These are phyloP conservation scores for Casuarina equisetifolia DNA, from an alignment of 306 rosid genomes.

Conservation along the genomic window DNA sequence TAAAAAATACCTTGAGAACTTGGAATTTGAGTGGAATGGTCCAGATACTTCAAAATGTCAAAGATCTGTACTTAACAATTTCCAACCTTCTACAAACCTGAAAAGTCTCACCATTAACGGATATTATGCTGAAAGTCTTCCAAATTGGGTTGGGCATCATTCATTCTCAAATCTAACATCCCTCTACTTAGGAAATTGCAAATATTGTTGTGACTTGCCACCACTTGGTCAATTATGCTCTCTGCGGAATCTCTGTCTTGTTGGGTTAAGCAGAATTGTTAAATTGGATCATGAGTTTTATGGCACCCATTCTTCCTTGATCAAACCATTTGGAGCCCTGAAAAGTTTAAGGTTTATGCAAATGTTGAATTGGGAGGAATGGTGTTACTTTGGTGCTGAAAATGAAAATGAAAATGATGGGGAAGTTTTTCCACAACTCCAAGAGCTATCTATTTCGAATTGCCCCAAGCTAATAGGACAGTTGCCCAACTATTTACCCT, in stretches of 20 bases:
- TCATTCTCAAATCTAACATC: constrained; percentile 19
- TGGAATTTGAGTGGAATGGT: constrained; percentile 22
- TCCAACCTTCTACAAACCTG: constrained; percentile 21
- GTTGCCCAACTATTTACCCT: neutral
- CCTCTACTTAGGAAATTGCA: neutral
- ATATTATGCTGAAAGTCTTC: constrained; percentile 11
- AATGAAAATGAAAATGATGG: neutral
- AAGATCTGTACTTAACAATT: constrained; percentile 26
- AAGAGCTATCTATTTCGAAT: neutral
- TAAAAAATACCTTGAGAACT: neutral
- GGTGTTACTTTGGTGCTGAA: neutral
- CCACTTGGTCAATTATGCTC: neutral
- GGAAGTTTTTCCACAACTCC: constrained; percentile 4
- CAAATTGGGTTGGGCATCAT: constrained; percentile 28
- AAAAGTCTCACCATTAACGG: neutral
- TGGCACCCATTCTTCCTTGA: neutral
- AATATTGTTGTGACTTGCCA: constrained; percentile 1
- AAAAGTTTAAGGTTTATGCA: neutral
- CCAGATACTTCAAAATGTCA: neutral
- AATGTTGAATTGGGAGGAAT: constrained; percentile 1
- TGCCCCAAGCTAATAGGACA: constrained; percentile 1
- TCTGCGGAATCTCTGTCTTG: constrained; percentile 24
- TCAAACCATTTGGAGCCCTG: neutral
- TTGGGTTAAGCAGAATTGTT: neutral
- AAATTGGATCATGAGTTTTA: neutral